Conservation (phyloP, 2,329 filamentous ascomycete genomes). For the Xylaria sp. region DNA sequence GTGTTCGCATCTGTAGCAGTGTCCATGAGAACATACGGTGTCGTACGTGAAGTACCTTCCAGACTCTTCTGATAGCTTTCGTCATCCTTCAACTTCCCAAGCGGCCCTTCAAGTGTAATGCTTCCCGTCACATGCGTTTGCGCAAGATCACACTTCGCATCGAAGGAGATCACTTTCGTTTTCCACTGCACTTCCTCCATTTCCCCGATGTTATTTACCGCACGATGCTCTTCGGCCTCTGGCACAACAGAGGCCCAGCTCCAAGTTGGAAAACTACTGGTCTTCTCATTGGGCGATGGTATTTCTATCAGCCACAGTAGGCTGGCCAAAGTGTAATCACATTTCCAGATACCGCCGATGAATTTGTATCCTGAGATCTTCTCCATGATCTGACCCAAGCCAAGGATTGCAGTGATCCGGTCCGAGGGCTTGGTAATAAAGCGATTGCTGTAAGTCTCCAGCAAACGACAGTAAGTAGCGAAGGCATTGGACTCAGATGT, state of each 20-base stretch:
- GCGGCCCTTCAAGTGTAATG: background rate
- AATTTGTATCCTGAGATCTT: background rate
- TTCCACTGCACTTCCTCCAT: background rate
- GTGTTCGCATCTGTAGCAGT: background rate
- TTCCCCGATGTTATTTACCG: constrained; percentile 1
- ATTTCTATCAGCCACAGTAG: background rate
- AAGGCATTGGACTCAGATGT: background rate
- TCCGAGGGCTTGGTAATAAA: background rate
- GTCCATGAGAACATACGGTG: background rate
- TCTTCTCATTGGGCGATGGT: background rate
- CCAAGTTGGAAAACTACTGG: background rate
- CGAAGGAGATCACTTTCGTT: constrained; percentile 1
- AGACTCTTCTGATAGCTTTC: background rate
- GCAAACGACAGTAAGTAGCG: background rate
- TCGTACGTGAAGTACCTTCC: background rate
- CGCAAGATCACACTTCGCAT: constrained; percentile 1
- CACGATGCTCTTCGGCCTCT: background rate
- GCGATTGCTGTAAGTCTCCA: background rate
- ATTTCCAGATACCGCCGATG: constrained; percentile 1
- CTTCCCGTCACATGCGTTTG: constrained; percentile 1
- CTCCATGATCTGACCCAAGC: background rate
- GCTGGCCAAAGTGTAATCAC: background rate
- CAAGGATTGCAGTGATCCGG: background rate
- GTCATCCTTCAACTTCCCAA: background rate
- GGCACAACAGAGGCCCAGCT: constrained; percentile 8